These are phyloP conservation scores for Geosmithia putterillii DNA, from an alignment of 2,329 filamentous ascomycete genomes.

Conservation along the genomic window DNA sequence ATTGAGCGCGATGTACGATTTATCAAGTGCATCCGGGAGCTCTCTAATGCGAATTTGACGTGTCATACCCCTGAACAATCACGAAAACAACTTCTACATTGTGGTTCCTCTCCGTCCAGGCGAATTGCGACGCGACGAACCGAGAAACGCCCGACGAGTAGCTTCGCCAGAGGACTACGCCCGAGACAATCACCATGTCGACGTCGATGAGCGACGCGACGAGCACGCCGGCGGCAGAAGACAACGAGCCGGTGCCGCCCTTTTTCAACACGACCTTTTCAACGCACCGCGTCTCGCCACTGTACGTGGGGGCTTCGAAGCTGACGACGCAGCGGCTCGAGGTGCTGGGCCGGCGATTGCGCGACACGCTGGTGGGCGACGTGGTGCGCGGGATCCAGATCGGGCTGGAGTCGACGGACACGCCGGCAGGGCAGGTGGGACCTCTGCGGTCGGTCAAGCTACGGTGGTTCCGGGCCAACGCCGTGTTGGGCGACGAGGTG, in stretches of 20 bases:
- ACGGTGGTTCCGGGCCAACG: conserved; percentile 26
- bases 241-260: conserved; percentile 12
- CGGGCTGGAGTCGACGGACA: conserved; percentile 29
- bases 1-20: too few species aligned
- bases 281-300: conserved; percentile 40
- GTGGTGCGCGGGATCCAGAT: conserved; percentile 49
- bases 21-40: too few species aligned
- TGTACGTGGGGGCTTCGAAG: conserved; percentile 30
- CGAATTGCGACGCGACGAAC: neutral
- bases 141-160: too few species aligned
- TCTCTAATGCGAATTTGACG: neutral
- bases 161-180: too few species aligned
- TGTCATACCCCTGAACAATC: neutral
- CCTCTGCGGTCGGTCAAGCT: conserved; percentile 34
- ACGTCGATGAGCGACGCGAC: neutral
- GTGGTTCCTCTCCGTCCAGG: neutral
- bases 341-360: conserved; percentile 31
- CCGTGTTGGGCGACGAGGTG: conserved; percentile 16
- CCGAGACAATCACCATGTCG: neutral
- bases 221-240: neutral
- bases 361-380: conserved; percentile 44
- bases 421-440: conserved; percentile 22
- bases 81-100: neutral
- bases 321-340: conserved; percentile 26
- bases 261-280: conserved; percentile 50